phyloP scores from a whole-genome alignment of 2,329 filamentous ascomycete genomes.

The Elsinoe ampelina region DNA sequence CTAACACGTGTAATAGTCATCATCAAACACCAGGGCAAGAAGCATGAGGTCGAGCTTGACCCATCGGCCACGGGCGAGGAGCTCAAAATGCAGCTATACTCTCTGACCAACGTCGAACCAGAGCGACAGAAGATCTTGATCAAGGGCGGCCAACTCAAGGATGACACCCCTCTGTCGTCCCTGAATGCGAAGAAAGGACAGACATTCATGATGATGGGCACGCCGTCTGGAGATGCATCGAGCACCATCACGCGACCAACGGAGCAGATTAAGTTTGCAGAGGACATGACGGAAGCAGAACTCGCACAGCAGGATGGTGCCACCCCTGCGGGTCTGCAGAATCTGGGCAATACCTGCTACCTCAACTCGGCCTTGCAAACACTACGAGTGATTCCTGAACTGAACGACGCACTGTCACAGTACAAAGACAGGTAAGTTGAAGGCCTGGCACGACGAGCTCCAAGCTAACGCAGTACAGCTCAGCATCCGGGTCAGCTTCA shows the following conservation, averaged over 20 bases:
- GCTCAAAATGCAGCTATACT: slow-evolving; percentile 93
- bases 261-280: slow-evolving; percentile 76
- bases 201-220: slow-evolving; percentile 93
- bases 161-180: slow-evolving; percentile 79
- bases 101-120: slow-evolving; percentile 89
- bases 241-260: slow-evolving; percentile 60
- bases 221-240: slow-evolving; percentile 57
- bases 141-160: slow-evolving; percentile 89
- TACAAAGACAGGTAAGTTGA: slow-evolving; percentile 44
- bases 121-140: slow-evolving; percentile 92
- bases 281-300: slow-evolving; percentile 97
- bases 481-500: slow-evolving; percentile 29
- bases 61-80: slow-evolving; percentile 74
- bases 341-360: slow-evolving; percentile 96
- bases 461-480: slow-evolving; percentile 11
- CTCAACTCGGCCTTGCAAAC: slow-evolving; percentile 96
- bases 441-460: background rate
- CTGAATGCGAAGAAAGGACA: slow-evolving; percentile 80
- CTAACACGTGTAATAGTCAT: slow-evolving; percentile 50
- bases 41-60: slow-evolving; percentile 89
- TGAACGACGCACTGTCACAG: slow-evolving; percentile 65
- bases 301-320: slow-evolving; percentile 73
- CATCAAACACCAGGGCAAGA: slow-evolving; percentile 92
- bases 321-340: slow-evolving; percentile 77
- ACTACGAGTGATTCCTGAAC: slow-evolving; percentile 77